These are phyloP conservation scores for Melocanna baccifera DNA, from an alignment of 176 grass and related monocot genomes.

Conservation along the genomic window DNA sequence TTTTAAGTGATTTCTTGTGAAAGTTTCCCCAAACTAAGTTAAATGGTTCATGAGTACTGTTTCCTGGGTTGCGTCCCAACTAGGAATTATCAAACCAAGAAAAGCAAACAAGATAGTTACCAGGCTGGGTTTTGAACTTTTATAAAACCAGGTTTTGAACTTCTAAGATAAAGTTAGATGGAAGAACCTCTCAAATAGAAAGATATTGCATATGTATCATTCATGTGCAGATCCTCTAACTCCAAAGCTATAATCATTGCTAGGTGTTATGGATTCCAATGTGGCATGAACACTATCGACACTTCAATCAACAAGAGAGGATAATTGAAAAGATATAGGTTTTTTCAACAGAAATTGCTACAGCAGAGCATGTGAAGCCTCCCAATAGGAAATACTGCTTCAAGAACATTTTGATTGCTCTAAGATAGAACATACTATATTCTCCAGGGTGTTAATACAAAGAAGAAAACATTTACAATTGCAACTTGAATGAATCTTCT, in stretches of 20 bases:
- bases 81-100: constrained; percentile 14
- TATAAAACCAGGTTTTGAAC: neutral
- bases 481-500: neutral
- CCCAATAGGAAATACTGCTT: neutral
- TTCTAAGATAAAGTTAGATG: neutral
- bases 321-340: neutral
- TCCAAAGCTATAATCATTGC: neutral
- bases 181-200: neutral
- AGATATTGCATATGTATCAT: neutral
- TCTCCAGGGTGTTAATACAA: neutral
- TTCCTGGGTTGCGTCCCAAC: neutral
- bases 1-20: neutral
- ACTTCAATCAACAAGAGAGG: constrained; percentile 20
- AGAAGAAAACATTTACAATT: neutral
- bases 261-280: neutral
- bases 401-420: neutral
- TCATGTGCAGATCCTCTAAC: neutral
- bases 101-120: constrained; percentile 1
- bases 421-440: neutral
- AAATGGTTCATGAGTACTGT: neutral
- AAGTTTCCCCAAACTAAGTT: constrained; percentile 1
- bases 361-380: neutral
- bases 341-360: neutral
- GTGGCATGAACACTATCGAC: neutral
- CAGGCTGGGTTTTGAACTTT: neutral